Base-by-base conservation (phyloP, 805 yeast genomes). In the Candida ulmi region DNA sequence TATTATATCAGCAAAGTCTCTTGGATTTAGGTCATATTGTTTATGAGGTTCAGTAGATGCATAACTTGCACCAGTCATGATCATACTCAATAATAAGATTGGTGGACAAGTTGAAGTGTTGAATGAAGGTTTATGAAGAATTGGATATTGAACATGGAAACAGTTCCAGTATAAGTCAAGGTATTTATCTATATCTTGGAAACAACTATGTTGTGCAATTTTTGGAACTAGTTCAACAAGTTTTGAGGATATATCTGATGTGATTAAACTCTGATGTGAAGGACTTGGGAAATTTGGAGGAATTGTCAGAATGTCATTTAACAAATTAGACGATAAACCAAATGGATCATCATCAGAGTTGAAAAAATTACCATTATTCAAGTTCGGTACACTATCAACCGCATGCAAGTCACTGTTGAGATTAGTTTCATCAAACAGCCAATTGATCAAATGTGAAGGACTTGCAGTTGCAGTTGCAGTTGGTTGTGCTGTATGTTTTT, bases 81-180 rank as follows among this genome's bases (percentile, higher is more conserved):
- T 66, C 78, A 81, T 73, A 5, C 80, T 55, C 3, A 78, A 53
- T 9, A 80, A 46, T 15, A 81, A 55, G 16, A 78, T 63, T 0
- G 79, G 77, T 7, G 74, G 75, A 9, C 76, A 69, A 2, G 63
- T 59, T 26, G 62, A 59, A 0, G 84, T 74, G 35, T 68, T 64
- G 74, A 71, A 57, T 72, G 86, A 56, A 66, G 72, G 72, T 33
- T 64, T 63, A 43, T 72, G 77, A 28, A 72, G 41, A 18, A 72
- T 61, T 11, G 76, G 76, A 44, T 65, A 67, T 48, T 76, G 81
- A 4, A 76, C 42, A 39, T 55, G 60, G 46, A 55, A 55, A 30
- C 49, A 42, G 11, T 41, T 50, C 60, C 60, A 55, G 32, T 41
- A 55, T 8, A 55, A 28, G 27, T 50, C 58, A 32, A 55, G 33